Base-by-base conservation (phyloP, 805 yeast genomes). In the Hanseniaspora vineae region DNA sequence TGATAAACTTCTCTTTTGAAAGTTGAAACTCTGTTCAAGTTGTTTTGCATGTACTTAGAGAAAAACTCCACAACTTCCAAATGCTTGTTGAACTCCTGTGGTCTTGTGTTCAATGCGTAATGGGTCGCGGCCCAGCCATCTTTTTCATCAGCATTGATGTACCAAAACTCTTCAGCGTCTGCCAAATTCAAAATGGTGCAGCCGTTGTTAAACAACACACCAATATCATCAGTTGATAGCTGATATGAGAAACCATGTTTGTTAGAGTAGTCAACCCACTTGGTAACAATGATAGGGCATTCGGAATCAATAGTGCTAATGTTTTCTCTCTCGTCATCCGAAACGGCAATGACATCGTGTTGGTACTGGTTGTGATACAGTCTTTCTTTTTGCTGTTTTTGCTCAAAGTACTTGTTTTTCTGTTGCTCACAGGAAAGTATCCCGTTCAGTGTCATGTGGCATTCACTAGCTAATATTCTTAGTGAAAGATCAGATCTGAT, bases 191-290 rank as follows among this genome's bases (percentile, higher is more conserved):
- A 72, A 55, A 92, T 77, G 3, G 95, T 82, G 49, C 84, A 80
- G 17, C 85, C 84, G 57, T 86, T 90, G 55, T 86, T 85, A 68
- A 89, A 90, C 50, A 84, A 69, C 13, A 89, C 96, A 18, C 97
- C 97, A 54, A 87, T 84, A 54, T 84, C 84, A 50, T 90, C 92
- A 43, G 88, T 84, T 18, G 90, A 84, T 49, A 92, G 68, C 61
- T 92, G 96, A 63, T 90, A 92, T 4, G 96, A 85, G 60, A 92
- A 81, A 1, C 98, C 98, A 65, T 90, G 94, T 63, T 84, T 87
- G 67, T 89, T 88, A 29, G 96, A 84, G 62, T 90, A 92, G 62
- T 92, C 99, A 31, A 94, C 97, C 99, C 99, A 92, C 62, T 90
- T 89, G 51, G 94, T 84, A 42, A 90, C 79, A 51, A 85, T 76